phyloP scores from a whole-genome alignment of 768 basidiomycete genomes.

The Kwoniella heveanensis region DNA sequence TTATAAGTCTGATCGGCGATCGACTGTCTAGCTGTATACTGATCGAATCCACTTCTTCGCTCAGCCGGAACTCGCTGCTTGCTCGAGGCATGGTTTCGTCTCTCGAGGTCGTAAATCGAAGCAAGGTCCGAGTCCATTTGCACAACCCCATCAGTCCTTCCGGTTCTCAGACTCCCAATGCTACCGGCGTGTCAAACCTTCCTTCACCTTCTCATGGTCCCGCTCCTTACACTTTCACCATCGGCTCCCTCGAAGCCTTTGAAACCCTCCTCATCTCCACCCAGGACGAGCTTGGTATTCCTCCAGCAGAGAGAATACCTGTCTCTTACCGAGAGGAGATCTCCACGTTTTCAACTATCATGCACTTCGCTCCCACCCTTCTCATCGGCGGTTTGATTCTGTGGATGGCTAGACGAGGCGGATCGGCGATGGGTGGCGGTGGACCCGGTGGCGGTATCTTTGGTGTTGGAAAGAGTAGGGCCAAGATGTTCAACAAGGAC shows the following conservation, averaged over 20 bases:
- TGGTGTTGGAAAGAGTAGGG: constrained; percentile 92
- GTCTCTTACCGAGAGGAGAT: constrained; percentile 97
- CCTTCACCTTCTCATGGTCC: constrained; percentile 52
- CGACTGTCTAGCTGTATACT: not conserved
- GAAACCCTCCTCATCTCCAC: constrained; percentile 93
- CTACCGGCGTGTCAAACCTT: constrained; percentile 32
- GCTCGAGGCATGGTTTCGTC: constrained; percentile 95
- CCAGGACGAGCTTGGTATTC: constrained; percentile 87
- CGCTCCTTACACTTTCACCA: constrained; percentile 80
- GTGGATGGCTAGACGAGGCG: constrained; percentile 74
- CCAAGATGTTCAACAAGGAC: constrained; percentile 95
- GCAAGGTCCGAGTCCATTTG: constrained; percentile 85
- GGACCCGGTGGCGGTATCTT: constrained; percentile 83
- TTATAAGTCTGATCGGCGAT: no score
- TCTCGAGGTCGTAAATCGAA: constrained; percentile 85
- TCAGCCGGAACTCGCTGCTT: constrained; percentile 82
- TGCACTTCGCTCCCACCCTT: constrained; percentile 93
- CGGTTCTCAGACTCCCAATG: constrained; percentile 22
- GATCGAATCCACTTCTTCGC: not conserved
- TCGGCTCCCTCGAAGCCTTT: constrained; percentile 95
- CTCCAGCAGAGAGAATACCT: constrained; percentile 88
- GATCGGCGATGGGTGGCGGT: constrained; percentile 63
- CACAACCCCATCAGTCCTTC: constrained; percentile 67
- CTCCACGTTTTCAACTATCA: constrained; percentile 73
- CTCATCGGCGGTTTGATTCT: constrained; percentile 86